These are phyloP conservation scores for Leccinum aurantiacum DNA, from an alignment of 768 basidiomycete species.

Conservation along the genomic window DNA sequence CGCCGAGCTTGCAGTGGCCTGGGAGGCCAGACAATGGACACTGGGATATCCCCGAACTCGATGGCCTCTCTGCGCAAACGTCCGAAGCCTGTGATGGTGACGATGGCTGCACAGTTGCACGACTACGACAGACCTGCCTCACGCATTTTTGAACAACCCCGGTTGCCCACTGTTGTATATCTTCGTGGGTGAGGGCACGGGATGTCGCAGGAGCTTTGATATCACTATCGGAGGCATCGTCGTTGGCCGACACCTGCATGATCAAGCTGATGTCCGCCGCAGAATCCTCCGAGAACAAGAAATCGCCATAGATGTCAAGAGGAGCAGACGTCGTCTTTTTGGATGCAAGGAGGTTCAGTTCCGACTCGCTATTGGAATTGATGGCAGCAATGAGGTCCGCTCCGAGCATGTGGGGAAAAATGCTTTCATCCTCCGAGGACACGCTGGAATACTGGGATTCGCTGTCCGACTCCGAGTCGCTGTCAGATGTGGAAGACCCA, in stretches of 20 bases:
- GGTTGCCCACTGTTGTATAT: conserved; percentile 27
- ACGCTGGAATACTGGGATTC: conserved; percentile 22
- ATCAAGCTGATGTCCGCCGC: conserved; percentile 21
- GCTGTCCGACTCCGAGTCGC: conserved; percentile 18
- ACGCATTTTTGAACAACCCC: conserved; percentile 28
- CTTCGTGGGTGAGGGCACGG: conserved; percentile 21
- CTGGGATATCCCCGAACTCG: conserved; percentile 17
- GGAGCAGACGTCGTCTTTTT: background rate
- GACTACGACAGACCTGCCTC: conserved; percentile 17
- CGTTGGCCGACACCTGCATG: conserved; percentile 21
- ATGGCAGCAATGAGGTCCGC: conserved; percentile 29
- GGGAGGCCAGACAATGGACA: conserved; percentile 27
- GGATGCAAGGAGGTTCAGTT: conserved; percentile 11
- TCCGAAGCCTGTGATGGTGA: conserved; percentile 31
- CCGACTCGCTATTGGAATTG: conserved; percentile 28
- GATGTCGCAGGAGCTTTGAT: conserved; percentile 6
- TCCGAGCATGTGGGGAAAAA: conserved; percentile 28
- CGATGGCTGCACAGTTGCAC: conserved; percentile 6
- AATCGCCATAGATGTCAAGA: conserved; percentile 8
- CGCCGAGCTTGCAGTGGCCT: conserved; percentile 20
- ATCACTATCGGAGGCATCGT: conserved; percentile 12
- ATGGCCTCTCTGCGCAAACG: conserved; percentile 29
- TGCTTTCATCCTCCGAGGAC: conserved; percentile 20
- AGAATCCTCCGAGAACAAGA: conserved; percentile 19
- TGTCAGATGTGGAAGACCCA: conserved; percentile 15